Evolutionary conservation across 352 stramenopile genomes (phyloP), one percentile per base, ranked within the genome.

Genomic region (Pythium rhizo-oryzae): DNA sequence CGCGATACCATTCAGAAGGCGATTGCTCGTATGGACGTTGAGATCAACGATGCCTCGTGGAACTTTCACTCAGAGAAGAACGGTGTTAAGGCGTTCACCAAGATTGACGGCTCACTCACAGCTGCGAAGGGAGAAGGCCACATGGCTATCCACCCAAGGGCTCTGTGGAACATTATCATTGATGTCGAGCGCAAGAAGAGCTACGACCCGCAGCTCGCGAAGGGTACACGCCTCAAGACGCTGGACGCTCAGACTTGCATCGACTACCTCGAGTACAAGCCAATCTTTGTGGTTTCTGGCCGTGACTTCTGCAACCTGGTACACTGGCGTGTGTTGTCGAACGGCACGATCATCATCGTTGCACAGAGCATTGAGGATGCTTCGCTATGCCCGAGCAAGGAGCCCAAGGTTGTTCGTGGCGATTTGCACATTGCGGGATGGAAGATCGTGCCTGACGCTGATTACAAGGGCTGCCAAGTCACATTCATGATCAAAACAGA

Each of bases 221-320:
- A 78, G 7, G 81, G 75, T 4, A 78, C 70, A 54, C 80, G 73
- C 8, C 59, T 90, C 5, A 73, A 71, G 30, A 56, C 44, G 9
- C 62, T 92, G 43, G 78, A 93, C 44, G 73, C 72, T 0, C 83
- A 93, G 68, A 93, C 85, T 7, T 73, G 35, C 25, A 81, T 92
- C 59, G 83, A 90, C 55, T 89, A 92, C 52, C 70, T 87, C n/a
- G 81, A 91, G 73, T 92, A 85, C 82, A 93, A 93, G 56, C 79
- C 83, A 8, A 83, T 92, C 46, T 89, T 93, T 52, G 75, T 92
- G 19, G 82, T 93, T 23, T 80, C 83, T 8, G 85, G 85, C 1
- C 82, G 85, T 16, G 85, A 93, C 55, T 93, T 93, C 62, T 84
- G 78, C 61, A 92, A 80, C 25, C 70, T 92, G 19, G 73, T 80